These are phyloP conservation scores for Magnusiomyces tetraspermus DNA, from an alignment of 1,139 yeast genomes.

Conservation along the genomic window DNA sequence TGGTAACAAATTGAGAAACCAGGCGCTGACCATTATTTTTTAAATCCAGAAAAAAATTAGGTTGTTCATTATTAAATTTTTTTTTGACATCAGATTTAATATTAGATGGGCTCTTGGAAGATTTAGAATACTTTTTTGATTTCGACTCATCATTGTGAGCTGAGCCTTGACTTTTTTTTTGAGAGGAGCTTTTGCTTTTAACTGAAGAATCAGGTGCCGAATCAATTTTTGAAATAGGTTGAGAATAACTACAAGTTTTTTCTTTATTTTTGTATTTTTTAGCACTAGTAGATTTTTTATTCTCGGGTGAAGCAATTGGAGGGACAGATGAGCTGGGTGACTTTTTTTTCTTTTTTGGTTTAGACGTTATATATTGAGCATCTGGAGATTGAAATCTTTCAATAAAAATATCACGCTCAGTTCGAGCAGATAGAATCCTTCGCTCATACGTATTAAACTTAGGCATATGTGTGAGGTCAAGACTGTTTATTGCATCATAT, in stretches of 20 bases:
- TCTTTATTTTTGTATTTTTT: not conserved
- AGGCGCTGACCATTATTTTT: conserved; percentile 24
- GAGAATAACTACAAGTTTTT: no score
- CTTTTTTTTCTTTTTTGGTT: not conserved
- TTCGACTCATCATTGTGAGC: no score
- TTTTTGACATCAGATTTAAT: conserved; percentile 22
- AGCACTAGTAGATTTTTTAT: not conserved
- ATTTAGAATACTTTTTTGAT: no score
- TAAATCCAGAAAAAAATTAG: conserved; percentile 26
- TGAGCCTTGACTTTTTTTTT: no score
- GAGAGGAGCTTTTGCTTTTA: no score
- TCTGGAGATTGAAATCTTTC: conserved; percentile 23
- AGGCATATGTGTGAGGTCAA: conserved; percentile 30
- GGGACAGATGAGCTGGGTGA: not conserved
- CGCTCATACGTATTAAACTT: conserved; percentile 26
- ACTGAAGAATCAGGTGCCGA: no score
- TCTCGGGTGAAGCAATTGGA: not conserved
- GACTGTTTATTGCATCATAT: conserved; percentile 34
- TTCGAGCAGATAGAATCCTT: conserved; percentile 26
- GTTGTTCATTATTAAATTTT: conserved; percentile 19
- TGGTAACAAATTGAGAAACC: conserved; percentile 19
- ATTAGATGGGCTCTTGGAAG: conserved; percentile 27
- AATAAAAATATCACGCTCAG: conserved; percentile 25
- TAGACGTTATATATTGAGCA: not conserved
- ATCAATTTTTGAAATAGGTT: no score